Evolutionary conservation across 2,329 filamentous ascomycete species (phyloP).

Genomic region (Sordariomycetes sp.): DNA sequence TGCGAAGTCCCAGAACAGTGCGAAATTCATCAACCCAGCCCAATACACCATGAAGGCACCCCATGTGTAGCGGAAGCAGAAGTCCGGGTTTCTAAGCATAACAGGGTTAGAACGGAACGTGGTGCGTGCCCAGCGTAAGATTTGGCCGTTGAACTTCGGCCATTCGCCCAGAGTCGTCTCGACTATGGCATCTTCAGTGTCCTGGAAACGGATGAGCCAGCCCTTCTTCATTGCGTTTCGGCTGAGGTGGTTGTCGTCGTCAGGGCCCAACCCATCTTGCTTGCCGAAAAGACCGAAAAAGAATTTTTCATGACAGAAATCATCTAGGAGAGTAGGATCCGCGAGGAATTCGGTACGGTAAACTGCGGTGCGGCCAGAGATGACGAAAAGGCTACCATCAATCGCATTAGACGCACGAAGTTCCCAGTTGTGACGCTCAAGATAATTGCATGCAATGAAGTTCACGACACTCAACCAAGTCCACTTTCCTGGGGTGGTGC

Average conservation of each 20-base stretch:
- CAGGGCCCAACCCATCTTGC: conserved; percentile 39
- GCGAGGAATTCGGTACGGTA: conserved; percentile 41
- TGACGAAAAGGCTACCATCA: conserved; percentile 49
- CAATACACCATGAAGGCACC: conserved; percentile 47
- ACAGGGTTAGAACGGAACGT: conserved; percentile 47
- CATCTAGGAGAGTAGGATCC: conserved; percentile 26
- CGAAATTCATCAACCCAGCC: conserved; percentile 44
- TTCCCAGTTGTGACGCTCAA: conserved; percentile 55
- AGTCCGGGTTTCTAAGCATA: conserved; percentile 32
- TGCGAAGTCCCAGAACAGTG: conserved; percentile 38
- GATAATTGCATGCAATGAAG: conserved; percentile 48
- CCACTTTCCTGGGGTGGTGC: conserved; percentile 19
- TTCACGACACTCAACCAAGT: conserved; percentile 32
- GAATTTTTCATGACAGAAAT: conserved; percentile 41
- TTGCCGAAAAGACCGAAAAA: conserved; percentile 28
- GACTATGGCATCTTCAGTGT: conserved; percentile 34
- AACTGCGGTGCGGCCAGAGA: conserved; percentile 46
- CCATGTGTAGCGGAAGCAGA: conserved; percentile 23
- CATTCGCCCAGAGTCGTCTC: conserved; percentile 42
- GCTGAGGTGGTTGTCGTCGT: conserved; percentile 56
- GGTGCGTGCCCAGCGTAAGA: conserved; percentile 47
- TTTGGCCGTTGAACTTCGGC: conserved; percentile 41
- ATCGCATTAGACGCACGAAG: conserved; percentile 44
- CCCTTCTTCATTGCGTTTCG: conserved; percentile 38
- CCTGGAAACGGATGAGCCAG: conserved; percentile 48